These are phyloP conservation scores for Nemania sp. DNA, from an alignment of 2,329 filamentous ascomycete genomes.

Conservation along the genomic window DNA sequence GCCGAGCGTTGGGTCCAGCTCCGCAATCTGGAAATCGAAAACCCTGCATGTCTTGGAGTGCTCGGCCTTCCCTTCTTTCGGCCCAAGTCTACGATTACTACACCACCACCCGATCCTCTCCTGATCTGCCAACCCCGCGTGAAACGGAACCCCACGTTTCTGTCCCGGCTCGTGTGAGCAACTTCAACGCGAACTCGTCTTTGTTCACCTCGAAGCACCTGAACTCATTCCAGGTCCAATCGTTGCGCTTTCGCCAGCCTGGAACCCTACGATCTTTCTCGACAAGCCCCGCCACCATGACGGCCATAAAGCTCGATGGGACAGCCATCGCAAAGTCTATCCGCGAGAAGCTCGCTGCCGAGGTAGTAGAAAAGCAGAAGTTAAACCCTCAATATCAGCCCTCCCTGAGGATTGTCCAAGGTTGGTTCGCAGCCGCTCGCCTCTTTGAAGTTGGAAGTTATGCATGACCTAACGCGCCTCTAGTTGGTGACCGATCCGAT, in stretches of 20 bases:
- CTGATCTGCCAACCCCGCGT: conserved; percentile 26
- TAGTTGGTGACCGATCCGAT: conserved; percentile 91
- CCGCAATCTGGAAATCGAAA: conserved; percentile 36
- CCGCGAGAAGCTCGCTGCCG: conserved; percentile 75
- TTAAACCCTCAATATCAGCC: conserved; percentile 87
- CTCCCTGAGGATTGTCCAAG: conserved; percentile 92
- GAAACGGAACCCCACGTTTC: conserved; percentile 14
- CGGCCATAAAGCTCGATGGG: conserved; percentile 90
- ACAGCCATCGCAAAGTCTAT: conserved; percentile 92
- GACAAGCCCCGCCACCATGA: conserved; percentile 68
- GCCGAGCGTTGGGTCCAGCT: conserved; percentile 9
- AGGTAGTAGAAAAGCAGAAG: conserved; percentile 82
- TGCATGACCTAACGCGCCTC: conserved; percentile 20
- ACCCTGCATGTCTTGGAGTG: conserved; percentile 29
- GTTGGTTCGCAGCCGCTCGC: conserved; percentile 51
- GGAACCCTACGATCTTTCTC: conserved; percentile 44
- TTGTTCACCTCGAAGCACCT: conserved; percentile 3
- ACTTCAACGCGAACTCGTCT: conserved; percentile 12
- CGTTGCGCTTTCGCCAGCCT: conserved; percentile 23
- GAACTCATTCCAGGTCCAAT: conserved; percentile 17
- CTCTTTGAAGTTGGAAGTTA: conserved; percentile 19
- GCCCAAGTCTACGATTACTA: conserved; percentile 24
- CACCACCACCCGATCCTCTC: conserved; percentile 19
- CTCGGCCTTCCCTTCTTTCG: conserved; percentile 23
- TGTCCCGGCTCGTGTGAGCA: conserved; percentile 16